Evolutionary conservation across 1,284 basidiomycete species (phyloP), one percentile per base, ranked within the genome.

Genomic region (Mixia osmundae): DNA sequence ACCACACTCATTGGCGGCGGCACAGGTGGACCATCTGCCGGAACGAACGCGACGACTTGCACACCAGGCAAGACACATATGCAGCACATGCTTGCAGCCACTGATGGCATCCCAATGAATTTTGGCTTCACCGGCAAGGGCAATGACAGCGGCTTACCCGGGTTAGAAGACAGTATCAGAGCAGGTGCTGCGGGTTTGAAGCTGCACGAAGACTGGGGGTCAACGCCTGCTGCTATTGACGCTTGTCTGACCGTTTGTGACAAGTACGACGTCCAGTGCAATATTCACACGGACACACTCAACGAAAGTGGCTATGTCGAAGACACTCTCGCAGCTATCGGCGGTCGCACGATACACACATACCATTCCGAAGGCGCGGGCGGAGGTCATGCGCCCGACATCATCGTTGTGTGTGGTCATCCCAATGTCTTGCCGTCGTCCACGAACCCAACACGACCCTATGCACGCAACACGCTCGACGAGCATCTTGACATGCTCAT

Each of bases 401-500:
- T 97, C 56, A 91, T 99, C 52, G 74, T 82, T 11, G 87, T 94
- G 16, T 89, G 83, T 46, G 82, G 78, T 26, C 69, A 73, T 23
- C 60, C 71, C 3, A 91, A 97, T 44, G 83, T 97, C 2, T 61
- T 97, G n/a, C 91, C 91, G 0, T 83, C 77, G 6, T 95, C 89
- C 4, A 99, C 91, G 3, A 99, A 91, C 54, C 91, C 91, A 2
- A 97, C 91, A 0, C 64, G 89, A 28, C 91, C 91, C 1, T 97
- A 74, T 53, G 69, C 82, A 3, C 64, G 64, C 27, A 97, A 97
- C 54, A 99, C 91, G 0, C 62, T 97, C 3, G 87, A 95, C 49
- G 91, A 97, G 55, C 89, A 97, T 59, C 68, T 94, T 18, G 91
- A 97, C 52, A 94, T 94, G 87, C 65, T 94, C 25, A 94, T 95